Percentiles rank a stretch among this genome's conserved stretches.
Conservation (phyloP, 768 basidiomycete species). For the Lyophyllum shimeji region DNA sequence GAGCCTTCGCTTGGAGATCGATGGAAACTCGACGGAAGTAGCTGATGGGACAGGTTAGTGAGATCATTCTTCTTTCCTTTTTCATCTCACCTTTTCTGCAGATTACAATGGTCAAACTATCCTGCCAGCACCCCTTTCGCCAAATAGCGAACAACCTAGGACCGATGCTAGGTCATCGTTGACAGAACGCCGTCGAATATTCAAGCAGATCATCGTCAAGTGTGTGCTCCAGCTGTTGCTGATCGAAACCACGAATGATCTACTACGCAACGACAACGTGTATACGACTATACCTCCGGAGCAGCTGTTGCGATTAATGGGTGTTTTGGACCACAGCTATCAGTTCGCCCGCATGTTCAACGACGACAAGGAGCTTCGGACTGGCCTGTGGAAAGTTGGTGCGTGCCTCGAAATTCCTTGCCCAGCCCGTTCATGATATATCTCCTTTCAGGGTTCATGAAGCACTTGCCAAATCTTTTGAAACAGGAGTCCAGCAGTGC, state of each 20-base stretch:
- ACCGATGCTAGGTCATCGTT: constrained; percentile 52
- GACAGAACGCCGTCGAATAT: constrained; percentile 76
- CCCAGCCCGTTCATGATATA: background rate
- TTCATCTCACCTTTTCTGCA: constrained; percentile 21
- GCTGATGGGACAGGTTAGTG: constrained; percentile 45
- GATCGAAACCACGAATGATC: constrained; percentile 96
- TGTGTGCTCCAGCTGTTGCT: constrained; percentile 95
- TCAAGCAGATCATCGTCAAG: constrained; percentile 99
- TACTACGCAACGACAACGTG: constrained; percentile 88
- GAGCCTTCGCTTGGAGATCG: constrained; percentile 80
- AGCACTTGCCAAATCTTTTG: constrained; percentile 94
- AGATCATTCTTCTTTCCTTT: background rate
- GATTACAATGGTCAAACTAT: constrained; percentile 69
- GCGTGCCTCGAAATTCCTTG: constrained; percentile 33
- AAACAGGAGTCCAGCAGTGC: constrained; percentile 99
- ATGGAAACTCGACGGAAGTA: constrained; percentile 52
- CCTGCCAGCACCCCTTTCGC: constrained; percentile 86
- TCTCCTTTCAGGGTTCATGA: constrained; percentile 85
- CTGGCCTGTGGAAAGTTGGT: constrained; percentile 99
- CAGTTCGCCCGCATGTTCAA: constrained; percentile 98
- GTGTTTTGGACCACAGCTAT: constrained; percentile 94
- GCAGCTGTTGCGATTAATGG: constrained; percentile 91
- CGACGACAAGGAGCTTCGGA: constrained; percentile 95
- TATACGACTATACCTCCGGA: constrained; percentile 94
- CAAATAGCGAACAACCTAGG: constrained; percentile 56